These are phyloP conservation scores for Larix kaempferi DNA, from an alignment of 75 land plant species.

Conservation along the genomic window DNA sequence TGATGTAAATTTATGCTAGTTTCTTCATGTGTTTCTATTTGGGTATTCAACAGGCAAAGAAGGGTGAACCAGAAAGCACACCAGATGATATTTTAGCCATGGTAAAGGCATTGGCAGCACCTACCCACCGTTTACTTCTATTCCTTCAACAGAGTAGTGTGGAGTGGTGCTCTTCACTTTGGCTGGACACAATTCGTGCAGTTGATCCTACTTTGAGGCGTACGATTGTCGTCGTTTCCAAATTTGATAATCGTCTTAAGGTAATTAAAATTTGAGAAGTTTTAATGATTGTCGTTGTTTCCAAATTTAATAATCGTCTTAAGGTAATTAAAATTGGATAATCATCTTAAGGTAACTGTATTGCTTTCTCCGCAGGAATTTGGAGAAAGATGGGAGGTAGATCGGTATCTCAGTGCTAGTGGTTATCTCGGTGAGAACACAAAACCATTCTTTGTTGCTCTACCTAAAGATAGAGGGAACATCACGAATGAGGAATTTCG, in stretches of 20 bases:
- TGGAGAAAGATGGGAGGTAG: conserved; percentile 93
- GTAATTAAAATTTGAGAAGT: conserved; percentile 28
- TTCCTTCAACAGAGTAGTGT: conserved; percentile 99
- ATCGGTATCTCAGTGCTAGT: conserved; percentile 87
- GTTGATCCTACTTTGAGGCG: conserved; percentile 86
- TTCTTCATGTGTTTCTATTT: background rate
- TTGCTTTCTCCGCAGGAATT: conserved; percentile 64
- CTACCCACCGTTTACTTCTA: conserved; percentile 79
- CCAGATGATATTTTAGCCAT: conserved; percentile 87
- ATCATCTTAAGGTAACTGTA: background rate
- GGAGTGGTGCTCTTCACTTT: conserved; percentile 97
- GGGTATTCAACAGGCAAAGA: conserved; percentile 60
- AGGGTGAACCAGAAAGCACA: conserved; percentile 95
- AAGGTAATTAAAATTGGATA: conserved; percentile 59
- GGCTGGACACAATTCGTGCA: conserved; percentile 86
- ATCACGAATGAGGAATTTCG: conserved; percentile 91
- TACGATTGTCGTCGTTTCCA: conserved; percentile 90
- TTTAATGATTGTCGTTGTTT: conserved; percentile 87
- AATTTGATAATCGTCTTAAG: conserved; percentile 97
- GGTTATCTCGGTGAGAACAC: conserved; percentile 90
- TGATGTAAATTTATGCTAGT: background rate
- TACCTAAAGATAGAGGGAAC: conserved; percentile 78
- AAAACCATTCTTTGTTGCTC: conserved; percentile 89
- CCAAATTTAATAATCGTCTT: conserved; percentile 96
- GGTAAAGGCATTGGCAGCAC: conserved; percentile 86